Percentiles rank a stretch among this genome's conserved stretches.
phyloP scores from a whole-genome alignment of 2,329 filamentous ascomycete genomes.

The Aureobasidium sp. region DNA sequence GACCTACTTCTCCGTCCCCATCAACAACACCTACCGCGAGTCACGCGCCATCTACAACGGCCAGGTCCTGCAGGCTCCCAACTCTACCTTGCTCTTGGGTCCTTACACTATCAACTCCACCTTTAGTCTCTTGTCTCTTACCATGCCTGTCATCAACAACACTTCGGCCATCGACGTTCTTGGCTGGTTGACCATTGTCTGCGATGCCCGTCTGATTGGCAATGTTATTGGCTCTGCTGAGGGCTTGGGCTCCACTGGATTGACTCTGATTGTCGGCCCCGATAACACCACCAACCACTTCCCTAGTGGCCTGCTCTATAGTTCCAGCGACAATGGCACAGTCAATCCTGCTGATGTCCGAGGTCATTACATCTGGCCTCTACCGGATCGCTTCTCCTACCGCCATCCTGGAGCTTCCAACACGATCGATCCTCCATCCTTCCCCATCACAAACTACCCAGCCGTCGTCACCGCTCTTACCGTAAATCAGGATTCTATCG shows the following conservation, averaged over 20 bases:
- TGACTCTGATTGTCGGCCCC: conserved; percentile 64
- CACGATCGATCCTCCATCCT: conserved; percentile 42
- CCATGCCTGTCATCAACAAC: conserved; percentile 67
- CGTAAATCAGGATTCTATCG: conserved; percentile 39
- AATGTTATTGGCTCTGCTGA: conserved; percentile 55
- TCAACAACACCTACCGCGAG: conserved; percentile 27
- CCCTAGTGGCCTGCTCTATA: conserved; percentile 25
- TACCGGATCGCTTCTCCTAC: conserved; percentile 18
- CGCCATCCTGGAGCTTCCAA: conserved; percentile 21
- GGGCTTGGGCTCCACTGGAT: conserved; percentile 61
- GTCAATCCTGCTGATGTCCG: neutral
- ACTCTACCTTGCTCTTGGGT: conserved; percentile 63
- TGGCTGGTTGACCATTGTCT: conserved; percentile 77
- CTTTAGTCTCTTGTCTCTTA: conserved; percentile 71
- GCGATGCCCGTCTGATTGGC: conserved; percentile 57
- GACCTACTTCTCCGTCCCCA: conserved; percentile 44
- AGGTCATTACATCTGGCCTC: conserved; percentile 23
- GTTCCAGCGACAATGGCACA: neutral
- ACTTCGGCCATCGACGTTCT: conserved; percentile 54
- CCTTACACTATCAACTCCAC: conserved; percentile 64
- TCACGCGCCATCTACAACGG: conserved; percentile 35
- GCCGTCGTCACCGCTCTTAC: conserved; percentile 54
- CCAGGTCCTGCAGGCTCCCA: conserved; percentile 27
- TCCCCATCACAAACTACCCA: conserved; percentile 53
- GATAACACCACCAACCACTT: conserved; percentile 52